Base-by-base conservation (phyloP, 306 rosid species). In the Lagenaria siceraria region DNA sequence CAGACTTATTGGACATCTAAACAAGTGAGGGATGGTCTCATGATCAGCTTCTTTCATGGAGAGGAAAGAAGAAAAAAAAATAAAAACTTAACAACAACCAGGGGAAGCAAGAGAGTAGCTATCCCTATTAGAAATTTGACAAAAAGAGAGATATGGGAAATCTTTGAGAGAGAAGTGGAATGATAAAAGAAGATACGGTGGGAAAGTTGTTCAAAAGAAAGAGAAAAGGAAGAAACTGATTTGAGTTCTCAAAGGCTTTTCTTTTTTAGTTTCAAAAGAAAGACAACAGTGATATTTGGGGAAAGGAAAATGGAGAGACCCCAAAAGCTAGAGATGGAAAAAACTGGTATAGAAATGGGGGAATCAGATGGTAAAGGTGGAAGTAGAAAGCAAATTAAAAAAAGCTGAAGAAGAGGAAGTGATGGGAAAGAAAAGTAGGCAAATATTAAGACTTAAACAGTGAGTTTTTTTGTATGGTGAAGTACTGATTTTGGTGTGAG, bases 1-100 rank as follows among this genome's bases (percentile, higher is more conserved):
- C 63, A 93, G 83, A 62, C 90, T 93, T 25, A 93, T 93, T 13
- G 98, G 98, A 78, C 98, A 93, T 83, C 85, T 87, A 77, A 93
- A 89, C 80, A 91, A 68, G 83, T 85, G 83, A 3, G 98, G 98
- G 78, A 93, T 80, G 36, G 80, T 51, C 87, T 85, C 85, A 75
- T 87, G 8, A 51, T 17, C 55, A 15, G 74, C 85, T 53, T 91
- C 85, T 46, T 71, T 83, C 88, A 90, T 92, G 40, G 75, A 25
- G 40, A 4, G 4, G 21, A 8, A 24, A 42, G 12, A 6, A 4
- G 4, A 13, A 8, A 24, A 42, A 22, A 6, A 6, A 42, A 63
- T 18, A 25, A 14, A 31, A 27, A n/a, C n/a, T 25, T 19, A 54
- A 54, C 3, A 1, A 25, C 12, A 60, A 60, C 38, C 19, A 25